These are phyloP conservation scores for Hyparrhenia diplandra DNA, from an alignment of 176 grass and related monocot species.

Conservation along the genomic window DNA sequence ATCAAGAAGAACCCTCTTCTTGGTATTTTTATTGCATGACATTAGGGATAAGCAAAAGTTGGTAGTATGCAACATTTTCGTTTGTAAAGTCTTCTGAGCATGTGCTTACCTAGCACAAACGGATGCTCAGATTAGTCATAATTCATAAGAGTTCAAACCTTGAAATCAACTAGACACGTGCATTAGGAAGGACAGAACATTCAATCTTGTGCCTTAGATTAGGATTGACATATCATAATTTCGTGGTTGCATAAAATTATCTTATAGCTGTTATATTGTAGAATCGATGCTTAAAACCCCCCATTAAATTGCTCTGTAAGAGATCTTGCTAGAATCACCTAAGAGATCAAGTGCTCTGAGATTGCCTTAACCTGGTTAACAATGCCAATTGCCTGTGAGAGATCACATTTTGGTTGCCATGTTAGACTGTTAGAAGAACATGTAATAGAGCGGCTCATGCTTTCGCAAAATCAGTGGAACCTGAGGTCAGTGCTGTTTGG, in stretches of 20 bases:
- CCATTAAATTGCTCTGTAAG: background rate
- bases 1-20: background rate
- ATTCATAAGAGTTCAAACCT: background rate
- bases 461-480: too few species aligned
- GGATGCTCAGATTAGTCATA: background rate
- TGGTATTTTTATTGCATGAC: background rate
- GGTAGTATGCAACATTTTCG: background rate
- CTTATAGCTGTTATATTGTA: background rate
- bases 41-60: background rate
- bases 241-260: background rate
- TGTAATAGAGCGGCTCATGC: background rate
- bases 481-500: background rate
- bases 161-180: background rate
- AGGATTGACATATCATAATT: conserved; percentile 5
- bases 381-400: background rate
- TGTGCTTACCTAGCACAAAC: background rate
- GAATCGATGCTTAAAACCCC: conserved; percentile 10
- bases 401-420: background rate
- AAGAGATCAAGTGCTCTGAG: background rate
- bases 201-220: background rate
- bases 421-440: background rate
- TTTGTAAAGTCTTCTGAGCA: background rate
- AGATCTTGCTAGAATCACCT: background rate
- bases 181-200: background rate
- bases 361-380: background rate